phyloP scores from a whole-genome alignment of 805 yeast species.

The Ogataea degrootiae region DNA sequence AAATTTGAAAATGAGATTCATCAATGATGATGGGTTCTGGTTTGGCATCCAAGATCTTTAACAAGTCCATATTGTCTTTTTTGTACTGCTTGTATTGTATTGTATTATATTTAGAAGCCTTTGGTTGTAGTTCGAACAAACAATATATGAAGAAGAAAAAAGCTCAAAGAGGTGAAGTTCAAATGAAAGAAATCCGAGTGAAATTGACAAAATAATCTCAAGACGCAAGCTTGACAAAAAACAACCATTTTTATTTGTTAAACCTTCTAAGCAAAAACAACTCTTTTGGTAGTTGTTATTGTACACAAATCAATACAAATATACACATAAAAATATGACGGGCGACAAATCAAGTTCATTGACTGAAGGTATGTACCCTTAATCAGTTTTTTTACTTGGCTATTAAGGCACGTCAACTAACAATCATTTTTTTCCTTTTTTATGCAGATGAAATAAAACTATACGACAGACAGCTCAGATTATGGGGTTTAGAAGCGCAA shows the following conservation, averaged over 20 bases:
- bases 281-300: no score
- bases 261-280: no score
- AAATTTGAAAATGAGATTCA: slow-evolving; percentile 39
- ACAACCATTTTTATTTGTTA: background rate
- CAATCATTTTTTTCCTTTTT: background rate
- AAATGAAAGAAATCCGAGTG: background rate
- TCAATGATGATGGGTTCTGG: slow-evolving; percentile 80
- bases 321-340: background rate
- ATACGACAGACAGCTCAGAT: slow-evolving; percentile 89
- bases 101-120: no score
- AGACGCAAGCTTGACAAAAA: no score
- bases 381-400: background rate
- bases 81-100: background rate
- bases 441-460: slow-evolving; percentile 74
- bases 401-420: background rate
- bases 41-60: slow-evolving; percentile 71
- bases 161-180: background rate
- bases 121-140: background rate
- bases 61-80: slow-evolving; percentile 55
- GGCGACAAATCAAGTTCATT: background rate
- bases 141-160: background rate
- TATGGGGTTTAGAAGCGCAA: slow-evolving; percentile 97
- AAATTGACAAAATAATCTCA: no score
- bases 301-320: no score
- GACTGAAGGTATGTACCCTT: slow-evolving; percentile 3